Evolutionary conservation across 257 asterid genomes (phyloP).

Genomic region (Knoxia roxburghii): DNA sequence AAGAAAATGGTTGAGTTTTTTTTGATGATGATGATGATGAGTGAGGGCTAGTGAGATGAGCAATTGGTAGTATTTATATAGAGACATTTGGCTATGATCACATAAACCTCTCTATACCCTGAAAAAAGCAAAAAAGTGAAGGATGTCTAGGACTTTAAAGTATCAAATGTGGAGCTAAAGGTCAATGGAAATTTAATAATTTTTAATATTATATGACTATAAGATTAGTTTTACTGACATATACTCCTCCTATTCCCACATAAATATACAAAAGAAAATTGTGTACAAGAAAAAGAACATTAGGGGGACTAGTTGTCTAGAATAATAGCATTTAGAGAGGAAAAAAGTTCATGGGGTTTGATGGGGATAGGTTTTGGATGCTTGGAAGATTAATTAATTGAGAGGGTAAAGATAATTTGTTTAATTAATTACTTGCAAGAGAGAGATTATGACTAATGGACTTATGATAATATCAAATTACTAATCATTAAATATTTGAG

Average conservation of each 20-base stretch:
- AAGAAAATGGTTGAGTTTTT: conserved; percentile 12
- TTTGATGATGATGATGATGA: no score
- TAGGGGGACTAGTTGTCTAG: background rate
- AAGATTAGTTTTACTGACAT: background rate
- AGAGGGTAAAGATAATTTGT: background rate
- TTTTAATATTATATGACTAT: background rate
- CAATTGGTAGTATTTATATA: conserved; percentile 1
- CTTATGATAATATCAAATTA: background rate
- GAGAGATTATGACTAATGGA: background rate
- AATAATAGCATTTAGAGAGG: background rate
- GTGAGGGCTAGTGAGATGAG: conserved; percentile 5
- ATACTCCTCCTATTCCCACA: background rate
- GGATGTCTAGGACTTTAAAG: conserved; percentile 13
- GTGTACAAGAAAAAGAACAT: background rate
- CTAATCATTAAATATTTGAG: background rate
- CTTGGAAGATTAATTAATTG: background rate
- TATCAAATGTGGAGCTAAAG: conserved; percentile 5
- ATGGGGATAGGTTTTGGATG: conserved; percentile 14
- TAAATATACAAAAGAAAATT: background rate
- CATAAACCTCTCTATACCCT: conserved; percentile 13
- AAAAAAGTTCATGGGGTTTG: background rate
- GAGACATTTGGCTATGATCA: conserved; percentile 1
- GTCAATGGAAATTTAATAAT: background rate
- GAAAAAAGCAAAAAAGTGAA: conserved; percentile 16
- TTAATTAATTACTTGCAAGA: conserved; percentile 5